Percentiles rank a stretch among this genome's conserved stretches.
Evolutionary conservation across 306 rosid species (phyloP).

Genomic region (Cajanus cajan): DNA sequence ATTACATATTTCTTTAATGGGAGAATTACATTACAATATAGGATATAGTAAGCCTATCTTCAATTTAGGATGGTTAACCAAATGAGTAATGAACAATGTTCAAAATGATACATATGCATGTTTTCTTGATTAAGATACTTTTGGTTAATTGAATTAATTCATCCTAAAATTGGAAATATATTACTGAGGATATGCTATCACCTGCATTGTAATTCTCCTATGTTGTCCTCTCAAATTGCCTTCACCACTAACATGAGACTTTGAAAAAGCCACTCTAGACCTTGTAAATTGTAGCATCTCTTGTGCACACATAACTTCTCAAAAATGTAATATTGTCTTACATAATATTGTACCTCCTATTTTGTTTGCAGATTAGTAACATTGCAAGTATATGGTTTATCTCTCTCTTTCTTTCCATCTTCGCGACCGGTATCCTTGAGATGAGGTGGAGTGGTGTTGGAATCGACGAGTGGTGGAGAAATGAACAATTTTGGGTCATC

Average conservation of each 20-base stretch:
- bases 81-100: not conserved
- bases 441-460: constrained; percentile 98
- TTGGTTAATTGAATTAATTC: not conserved
- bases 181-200: not conserved
- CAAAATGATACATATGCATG: not conserved
- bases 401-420: constrained; percentile 86
- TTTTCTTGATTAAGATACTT: not conserved
- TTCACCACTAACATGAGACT: not conserved
- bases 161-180: constrained; percentile 7
- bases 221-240: not conserved
- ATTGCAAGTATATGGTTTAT: constrained; percentile 91
- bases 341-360: not conserved
- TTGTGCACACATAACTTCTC: not conserved
- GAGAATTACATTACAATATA: not conserved
- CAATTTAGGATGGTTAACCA: not conserved
- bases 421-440: constrained; percentile 88
- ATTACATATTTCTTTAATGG: not conserved
- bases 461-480: constrained; percentile 96
- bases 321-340: constrained; percentile 6
- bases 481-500: constrained; percentile 92
- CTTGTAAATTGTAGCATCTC: not conserved
- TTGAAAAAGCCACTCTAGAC: not conserved
- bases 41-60: not conserved
- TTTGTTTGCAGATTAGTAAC: constrained; percentile 78
- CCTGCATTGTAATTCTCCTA: not conserved